Conservation (phyloP, 2,329 filamentous ascomycete species). For the Paecilomyces fulvus region DNA sequence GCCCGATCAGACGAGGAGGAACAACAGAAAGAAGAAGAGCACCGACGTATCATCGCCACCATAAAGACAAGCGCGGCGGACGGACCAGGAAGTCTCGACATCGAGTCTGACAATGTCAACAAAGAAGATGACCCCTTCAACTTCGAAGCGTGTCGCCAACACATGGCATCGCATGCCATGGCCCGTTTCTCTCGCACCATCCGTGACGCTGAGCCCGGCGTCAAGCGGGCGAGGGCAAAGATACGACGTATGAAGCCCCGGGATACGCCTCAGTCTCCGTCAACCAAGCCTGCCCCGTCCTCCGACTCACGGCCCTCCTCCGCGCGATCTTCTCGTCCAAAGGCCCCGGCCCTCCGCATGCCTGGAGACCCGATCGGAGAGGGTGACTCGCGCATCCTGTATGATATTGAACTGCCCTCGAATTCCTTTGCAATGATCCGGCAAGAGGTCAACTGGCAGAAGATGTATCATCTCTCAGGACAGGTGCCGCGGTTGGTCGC, state of each 20-base stretch:
- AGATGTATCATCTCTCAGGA: conserved; percentile 85
- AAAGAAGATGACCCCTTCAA: not conserved
- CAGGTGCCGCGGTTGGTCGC: conserved; percentile 86
- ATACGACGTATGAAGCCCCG: not conserved
- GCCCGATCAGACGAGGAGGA: not conserved
- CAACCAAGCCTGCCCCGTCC: not conserved
- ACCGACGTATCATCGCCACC: not conserved
- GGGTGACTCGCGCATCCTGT: conserved; percentile 68
- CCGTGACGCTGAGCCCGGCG: not conserved
- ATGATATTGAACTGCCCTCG: conserved; percentile 54
- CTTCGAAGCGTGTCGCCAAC: not conserved
- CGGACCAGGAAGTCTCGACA: not conserved
- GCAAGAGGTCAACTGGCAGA: conserved; percentile 75
- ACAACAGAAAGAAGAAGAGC: not conserved
- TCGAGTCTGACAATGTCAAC: not conserved
- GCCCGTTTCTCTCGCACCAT: not conserved
- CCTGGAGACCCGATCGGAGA: conserved; percentile 59
- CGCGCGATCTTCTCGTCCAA: not conserved
- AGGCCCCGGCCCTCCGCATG: conserved; percentile 21
- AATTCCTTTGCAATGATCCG: conserved; percentile 62
- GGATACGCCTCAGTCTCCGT: not conserved
- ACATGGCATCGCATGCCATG: not conserved
- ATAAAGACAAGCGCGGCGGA: not conserved
- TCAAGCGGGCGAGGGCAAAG: conserved; percentile 1
- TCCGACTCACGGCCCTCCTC: not conserved